Evolutionary conservation across 2,329 filamentous ascomycete species (phyloP).

Genomic region (Claviceps quebecensis): DNA sequence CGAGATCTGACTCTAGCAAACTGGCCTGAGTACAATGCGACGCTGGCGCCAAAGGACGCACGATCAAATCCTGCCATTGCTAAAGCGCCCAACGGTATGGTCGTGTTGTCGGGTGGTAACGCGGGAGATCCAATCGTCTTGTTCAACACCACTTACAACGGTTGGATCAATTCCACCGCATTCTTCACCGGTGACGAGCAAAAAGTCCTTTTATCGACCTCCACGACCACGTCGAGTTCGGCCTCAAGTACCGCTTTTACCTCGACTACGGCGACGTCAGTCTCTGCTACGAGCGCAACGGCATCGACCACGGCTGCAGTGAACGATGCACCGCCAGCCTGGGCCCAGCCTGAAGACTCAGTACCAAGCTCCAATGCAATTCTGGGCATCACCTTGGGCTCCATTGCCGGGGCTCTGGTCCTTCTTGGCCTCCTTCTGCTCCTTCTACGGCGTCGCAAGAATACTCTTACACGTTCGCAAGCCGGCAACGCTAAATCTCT

Average conservation of each 20-base stretch:
- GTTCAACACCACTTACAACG: conserved; percentile 62
- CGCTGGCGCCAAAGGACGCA: conserved; percentile 47
- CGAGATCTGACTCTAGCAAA: conserved; percentile 40
- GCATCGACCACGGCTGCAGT: conserved; percentile 13
- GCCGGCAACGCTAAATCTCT: conserved; percentile 26
- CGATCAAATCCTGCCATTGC: conserved; percentile 62
- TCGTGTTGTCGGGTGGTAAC: conserved; percentile 69
- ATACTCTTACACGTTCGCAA: conserved; percentile 37
- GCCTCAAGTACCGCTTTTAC: conserved; percentile 11
- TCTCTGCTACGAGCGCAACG: conserved; percentile 8
- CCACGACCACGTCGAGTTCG: conserved; percentile 16
- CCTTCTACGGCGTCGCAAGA: conserved; percentile 35
- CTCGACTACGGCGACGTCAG: conserved; percentile 9
- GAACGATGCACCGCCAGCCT: neutral
- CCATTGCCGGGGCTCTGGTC: conserved; percentile 59
- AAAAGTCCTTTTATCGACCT: conserved; percentile 21
- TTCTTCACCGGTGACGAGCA: conserved; percentile 40
- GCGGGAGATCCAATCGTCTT: conserved; percentile 53
- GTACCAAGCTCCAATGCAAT: conserved; percentile 39
- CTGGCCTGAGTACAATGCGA: conserved; percentile 70
- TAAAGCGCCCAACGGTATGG: conserved; percentile 47
- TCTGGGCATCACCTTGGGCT: conserved; percentile 68
- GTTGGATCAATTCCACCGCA: conserved; percentile 60
- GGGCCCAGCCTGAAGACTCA: conserved; percentile 8
- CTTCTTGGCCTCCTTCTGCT: conserved; percentile 62